Evolutionary conservation across 371 early-diverging fungal genomes (phyloP).

Genomic region (Zychaea mexicana): DNA sequence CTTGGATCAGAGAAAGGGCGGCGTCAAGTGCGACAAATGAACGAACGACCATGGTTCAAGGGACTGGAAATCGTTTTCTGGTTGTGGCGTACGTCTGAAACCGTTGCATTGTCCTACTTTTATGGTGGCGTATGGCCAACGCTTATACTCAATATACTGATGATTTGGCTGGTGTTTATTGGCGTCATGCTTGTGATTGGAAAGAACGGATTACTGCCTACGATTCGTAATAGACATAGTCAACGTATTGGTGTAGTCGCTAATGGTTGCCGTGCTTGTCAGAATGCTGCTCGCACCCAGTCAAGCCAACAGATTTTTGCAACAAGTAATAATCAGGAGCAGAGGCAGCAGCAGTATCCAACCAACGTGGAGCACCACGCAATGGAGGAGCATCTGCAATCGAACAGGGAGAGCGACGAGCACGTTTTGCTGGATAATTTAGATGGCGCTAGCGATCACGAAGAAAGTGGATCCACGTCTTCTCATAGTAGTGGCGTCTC

Average conservation of each 20-base stretch:
- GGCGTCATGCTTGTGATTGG: conserved; percentile 28
- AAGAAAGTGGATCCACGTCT: background rate
- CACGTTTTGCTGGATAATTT: background rate
- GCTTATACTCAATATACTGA: conserved; percentile 26
- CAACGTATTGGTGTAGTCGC: conserved; percentile 1
- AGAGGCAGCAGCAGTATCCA: no score
- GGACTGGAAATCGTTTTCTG: conserved; percentile 32
- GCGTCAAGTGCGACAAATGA: conserved; percentile 15
- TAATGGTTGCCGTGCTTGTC: conserved; percentile 4
- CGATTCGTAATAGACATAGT: background rate
- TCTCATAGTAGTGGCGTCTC: background rate
- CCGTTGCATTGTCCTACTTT: conserved; percentile 28
- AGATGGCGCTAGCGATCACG: background rate
- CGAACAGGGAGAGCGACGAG: background rate
- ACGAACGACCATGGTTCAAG: conserved; percentile 36
- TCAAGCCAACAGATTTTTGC: background rate
- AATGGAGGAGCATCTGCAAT: background rate
- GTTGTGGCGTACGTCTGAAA: conserved; percentile 43
- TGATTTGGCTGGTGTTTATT: conserved; percentile 36
- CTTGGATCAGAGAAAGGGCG: conserved; percentile 1
- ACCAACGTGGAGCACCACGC: background rate
- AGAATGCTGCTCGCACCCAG: background rate
- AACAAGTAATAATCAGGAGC: background rate
- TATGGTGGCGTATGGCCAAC: conserved; percentile 49
- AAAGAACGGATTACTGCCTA: conserved; percentile 27